A percentile compares a stretch with the other conserved stretches of the same genome.
Conservation (phyloP, 2,329 filamentous ascomycete species). For the Scleromitrula shiraiana region DNA sequence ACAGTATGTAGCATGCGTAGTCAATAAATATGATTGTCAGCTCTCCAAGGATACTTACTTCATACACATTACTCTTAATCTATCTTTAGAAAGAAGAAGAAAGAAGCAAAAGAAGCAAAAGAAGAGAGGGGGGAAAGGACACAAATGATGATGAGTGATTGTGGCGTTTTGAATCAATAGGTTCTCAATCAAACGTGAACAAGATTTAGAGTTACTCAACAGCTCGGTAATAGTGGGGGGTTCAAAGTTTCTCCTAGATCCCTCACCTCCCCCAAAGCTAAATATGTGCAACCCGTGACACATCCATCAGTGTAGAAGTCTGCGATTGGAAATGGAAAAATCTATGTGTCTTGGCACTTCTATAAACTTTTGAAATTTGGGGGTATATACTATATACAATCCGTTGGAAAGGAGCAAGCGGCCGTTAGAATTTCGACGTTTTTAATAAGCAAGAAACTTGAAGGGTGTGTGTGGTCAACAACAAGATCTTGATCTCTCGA, state of each 20-base stretch:
- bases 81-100: background rate
- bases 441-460: background rate
- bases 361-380: background rate
- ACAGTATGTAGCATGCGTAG: background rate
- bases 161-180: background rate
- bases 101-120: no score
- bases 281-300: slow-evolving; percentile 2
- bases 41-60: background rate
- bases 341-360: background rate
- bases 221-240: slow-evolving; percentile 2
- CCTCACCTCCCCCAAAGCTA: background rate
- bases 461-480: background rate
- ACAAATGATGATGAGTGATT: no score
- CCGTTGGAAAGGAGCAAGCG: background rate
- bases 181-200: background rate
- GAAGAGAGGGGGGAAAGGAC: no score
- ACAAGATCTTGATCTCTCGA: background rate
- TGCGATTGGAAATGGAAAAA: background rate
- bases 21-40: background rate
- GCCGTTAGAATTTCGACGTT: background rate
- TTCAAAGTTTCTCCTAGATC: no score
- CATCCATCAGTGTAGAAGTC: background rate
- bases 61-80: background rate
- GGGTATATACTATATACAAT: slow-evolving; percentile 3
- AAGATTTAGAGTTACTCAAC: background rate